A percentile compares a stretch with the other conserved stretches of the same genome.
phyloP scores from a whole-genome alignment of 495 filamentous ascomycete genomes.

The Aspergillus biplanus region DNA sequence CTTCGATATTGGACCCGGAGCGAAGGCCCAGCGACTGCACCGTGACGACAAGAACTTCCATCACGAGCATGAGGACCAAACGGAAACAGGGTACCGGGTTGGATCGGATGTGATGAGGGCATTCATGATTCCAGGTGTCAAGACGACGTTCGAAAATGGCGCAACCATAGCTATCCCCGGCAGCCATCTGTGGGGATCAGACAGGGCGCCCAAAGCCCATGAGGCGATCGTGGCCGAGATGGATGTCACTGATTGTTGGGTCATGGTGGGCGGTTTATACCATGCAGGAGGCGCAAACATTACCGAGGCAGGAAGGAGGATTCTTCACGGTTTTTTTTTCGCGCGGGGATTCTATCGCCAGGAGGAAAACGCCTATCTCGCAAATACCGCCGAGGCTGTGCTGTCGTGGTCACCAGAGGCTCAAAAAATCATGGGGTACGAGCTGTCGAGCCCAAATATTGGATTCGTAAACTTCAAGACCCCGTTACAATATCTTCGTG shows the following conservation, averaged over 20 bases:
- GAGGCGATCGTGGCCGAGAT: constrained; percentile 22
- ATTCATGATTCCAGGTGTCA: constrained; percentile 37
- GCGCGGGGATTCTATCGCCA: constrained; percentile 25
- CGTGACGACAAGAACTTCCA: constrained; percentile 28
- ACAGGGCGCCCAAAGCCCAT: constrained; percentile 17
- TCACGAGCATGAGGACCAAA: constrained; percentile 22
- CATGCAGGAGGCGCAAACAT: constrained; percentile 28
- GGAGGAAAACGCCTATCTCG: constrained; percentile 28
- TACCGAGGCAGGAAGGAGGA: constrained; percentile 17
- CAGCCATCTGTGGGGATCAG: constrained; percentile 27
- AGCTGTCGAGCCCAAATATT: constrained; percentile 28
- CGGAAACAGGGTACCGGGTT: constrained; percentile 15
- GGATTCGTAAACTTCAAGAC: constrained; percentile 29
- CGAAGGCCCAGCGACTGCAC: constrained; percentile 23
- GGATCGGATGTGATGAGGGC: constrained; percentile 25
- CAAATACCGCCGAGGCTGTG: constrained; percentile 23
- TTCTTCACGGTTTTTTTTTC: constrained; percentile 28
- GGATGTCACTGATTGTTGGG: constrained; percentile 28
- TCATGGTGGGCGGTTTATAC: constrained; percentile 29
- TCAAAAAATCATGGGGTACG: constrained; percentile 27
- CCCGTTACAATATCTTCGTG: constrained; percentile 27
- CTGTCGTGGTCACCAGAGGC: constrained; percentile 27
- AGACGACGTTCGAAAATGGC: constrained; percentile 36
- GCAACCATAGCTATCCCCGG: constrained; percentile 32
- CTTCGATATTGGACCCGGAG: constrained; percentile 24